Percentiles rank a stretch among this genome's conserved stretches.
phyloP scores from a whole-genome alignment of 495 filamentous ascomycete genomes.

The Penicillium bovifimosum region DNA sequence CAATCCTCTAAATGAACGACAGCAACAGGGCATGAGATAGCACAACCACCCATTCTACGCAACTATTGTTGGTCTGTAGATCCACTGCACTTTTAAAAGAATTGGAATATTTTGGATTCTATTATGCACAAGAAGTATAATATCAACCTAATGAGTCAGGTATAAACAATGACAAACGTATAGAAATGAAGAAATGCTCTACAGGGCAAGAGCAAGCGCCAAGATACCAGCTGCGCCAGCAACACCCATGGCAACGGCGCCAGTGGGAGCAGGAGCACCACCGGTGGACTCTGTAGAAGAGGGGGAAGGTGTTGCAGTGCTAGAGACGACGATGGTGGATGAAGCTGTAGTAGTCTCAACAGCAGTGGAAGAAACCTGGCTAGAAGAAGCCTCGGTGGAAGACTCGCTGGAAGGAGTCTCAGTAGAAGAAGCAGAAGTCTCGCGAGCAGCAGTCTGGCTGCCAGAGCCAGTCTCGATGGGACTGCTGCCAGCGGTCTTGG shows the following conservation, averaged over 20 bases:
- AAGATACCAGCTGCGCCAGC: constrained; percentile 11
- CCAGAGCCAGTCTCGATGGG: not conserved
- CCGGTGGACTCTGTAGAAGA: constrained; percentile 15
- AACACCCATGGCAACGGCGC: constrained; percentile 9
- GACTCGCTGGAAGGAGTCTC: no score
- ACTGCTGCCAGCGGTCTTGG: not conserved
- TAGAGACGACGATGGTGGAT: not conserved
- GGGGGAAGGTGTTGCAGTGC: constrained; percentile 1
- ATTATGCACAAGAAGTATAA: no score
- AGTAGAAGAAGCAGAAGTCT: not conserved
- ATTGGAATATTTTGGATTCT: no score
- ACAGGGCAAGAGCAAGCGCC: constrained; percentile 9
- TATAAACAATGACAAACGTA: no score
- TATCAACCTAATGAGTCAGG: no score
- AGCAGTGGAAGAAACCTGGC: not conserved
- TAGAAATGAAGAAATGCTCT: not conserved
- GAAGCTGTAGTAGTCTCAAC: not conserved
- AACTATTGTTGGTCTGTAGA: no score
- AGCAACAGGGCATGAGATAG: no score
- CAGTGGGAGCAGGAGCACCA: constrained; percentile 18
- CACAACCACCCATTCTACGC: no score
- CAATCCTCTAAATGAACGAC: no score
- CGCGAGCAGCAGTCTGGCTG: not conserved
- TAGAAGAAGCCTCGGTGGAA: no score
- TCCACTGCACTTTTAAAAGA: no score